Evolutionary conservation across 2,329 filamentous ascomycete species (phyloP).

Genomic region (Penicillium sp.): DNA sequence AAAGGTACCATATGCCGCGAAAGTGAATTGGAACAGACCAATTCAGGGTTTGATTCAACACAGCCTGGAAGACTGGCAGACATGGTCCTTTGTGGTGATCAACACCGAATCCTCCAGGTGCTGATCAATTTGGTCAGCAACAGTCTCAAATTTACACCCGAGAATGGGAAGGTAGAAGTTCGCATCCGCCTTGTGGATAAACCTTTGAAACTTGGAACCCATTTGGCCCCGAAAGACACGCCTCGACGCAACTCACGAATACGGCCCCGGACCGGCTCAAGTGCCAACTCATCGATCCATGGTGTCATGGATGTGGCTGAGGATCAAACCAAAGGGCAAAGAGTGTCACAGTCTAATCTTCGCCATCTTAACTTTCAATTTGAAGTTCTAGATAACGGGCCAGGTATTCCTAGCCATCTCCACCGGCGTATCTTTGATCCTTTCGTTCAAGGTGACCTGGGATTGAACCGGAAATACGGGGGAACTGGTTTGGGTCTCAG

Average conservation of each 20-base stretch:
- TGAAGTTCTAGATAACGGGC: slow-evolving; percentile 83
- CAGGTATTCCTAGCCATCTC: slow-evolving; percentile 75
- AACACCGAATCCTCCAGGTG: slow-evolving; percentile 87
- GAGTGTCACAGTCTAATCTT: slow-evolving; percentile 57
- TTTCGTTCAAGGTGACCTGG: slow-evolving; percentile 89
- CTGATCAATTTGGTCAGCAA: slow-evolving; percentile 79
- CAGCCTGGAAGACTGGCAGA: slow-evolving; percentile 72
- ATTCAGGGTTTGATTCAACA: slow-evolving; percentile 61
- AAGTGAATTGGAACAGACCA: slow-evolving; percentile 24
- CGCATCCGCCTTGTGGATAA: slow-evolving; percentile 66
- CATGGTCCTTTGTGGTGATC: slow-evolving; percentile 89
- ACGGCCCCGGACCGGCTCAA: slow-evolving; percentile 28
- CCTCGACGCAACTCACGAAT: slow-evolving; percentile 40
- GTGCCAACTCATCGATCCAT: slow-evolving; percentile 7
- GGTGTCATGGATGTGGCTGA: not conserved
- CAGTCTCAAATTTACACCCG: slow-evolving; percentile 84
- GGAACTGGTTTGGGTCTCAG: slow-evolving; percentile 85
- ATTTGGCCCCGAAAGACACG: slow-evolving; percentile 45
- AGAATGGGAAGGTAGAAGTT: slow-evolving; percentile 71
- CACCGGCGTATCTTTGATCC: slow-evolving; percentile 87
- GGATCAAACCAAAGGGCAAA: slow-evolving; percentile 22
- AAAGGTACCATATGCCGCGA: slow-evolving; percentile 19
- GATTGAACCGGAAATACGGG: slow-evolving; percentile 84
- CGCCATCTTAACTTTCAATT: slow-evolving; percentile 78
- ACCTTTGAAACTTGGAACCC: not conserved